Base-by-base conservation (phyloP, 2,329 filamentous ascomycete species). In the Periglandula ipomoeae region DNA sequence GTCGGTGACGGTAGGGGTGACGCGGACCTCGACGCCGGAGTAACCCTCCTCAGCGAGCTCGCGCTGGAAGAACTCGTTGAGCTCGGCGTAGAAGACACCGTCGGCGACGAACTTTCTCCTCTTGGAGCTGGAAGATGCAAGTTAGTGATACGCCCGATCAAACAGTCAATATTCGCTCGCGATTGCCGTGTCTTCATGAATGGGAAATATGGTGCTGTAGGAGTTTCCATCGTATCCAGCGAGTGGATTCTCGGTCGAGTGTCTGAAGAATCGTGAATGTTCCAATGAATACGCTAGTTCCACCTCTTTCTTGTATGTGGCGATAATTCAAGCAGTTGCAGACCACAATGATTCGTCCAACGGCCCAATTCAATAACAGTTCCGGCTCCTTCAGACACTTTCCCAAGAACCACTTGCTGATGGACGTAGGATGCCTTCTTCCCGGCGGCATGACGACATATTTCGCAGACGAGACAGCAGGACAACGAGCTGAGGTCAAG, bases 31-130 rank as follows among this genome's bases (percentile, higher is more conserved):
- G 73, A 98, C 93, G 73, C 93, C 93, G 51, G 93, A 98, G 85
- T 98, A 98, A 67, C 93, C 93, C 81, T 98, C 94, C 85, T 98
- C 93, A 71, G 93, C 93, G 72, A 98, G 82, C 80, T 98, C 93
- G 75, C 93, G 91, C 84, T 97, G 93, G 89, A 98, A 98, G 87
- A 98, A 98, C 81, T 98, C 93, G 86, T 98, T 98, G 76, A 98
- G 81, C 80, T 98, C 93, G 81, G 93, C 93, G 78, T 96, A 98
- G 88, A 98, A 98, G 70, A 98, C 93, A 85, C 93, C 93, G 77
- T 98, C 93, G 64, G 86, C 87, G 71, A 91, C 85, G 79, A 90
- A 91, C 84, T 91, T 91, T 82, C 87, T 87, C 75, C 85, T 78
- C 85, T 91, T 91, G 73, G 86, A 90, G 75, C 87, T 90, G 49